These are phyloP conservation scores for Coccomyxa sp. DNA, from an alignment of 139 green algal genomes.

Conservation along the genomic window DNA sequence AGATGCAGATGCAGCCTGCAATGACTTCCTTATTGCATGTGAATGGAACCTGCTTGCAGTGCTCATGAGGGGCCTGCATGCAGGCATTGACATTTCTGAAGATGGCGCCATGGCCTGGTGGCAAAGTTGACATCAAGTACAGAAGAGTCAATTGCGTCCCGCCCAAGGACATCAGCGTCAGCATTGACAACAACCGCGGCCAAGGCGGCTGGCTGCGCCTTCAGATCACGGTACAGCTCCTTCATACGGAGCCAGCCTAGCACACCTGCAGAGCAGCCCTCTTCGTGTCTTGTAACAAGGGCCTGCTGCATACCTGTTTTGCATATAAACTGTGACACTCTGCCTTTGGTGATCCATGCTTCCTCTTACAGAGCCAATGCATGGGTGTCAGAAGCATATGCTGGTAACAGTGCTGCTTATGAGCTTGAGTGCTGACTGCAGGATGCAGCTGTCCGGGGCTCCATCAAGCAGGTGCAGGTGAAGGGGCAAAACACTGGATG, in stretches of 20 bases:
- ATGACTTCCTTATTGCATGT: not conserved
- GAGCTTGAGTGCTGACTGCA: not conserved
- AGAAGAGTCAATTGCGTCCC: constrained; percentile 33
- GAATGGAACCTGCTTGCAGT: not conserved
- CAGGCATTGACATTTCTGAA: constrained; percentile 38
- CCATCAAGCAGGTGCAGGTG: constrained; percentile 29
- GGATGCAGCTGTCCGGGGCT: constrained; percentile 19
- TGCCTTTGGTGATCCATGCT: not conserved
- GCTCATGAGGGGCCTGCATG: not conserved
- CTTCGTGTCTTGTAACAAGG: not conserved
- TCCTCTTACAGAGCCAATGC: not conserved
- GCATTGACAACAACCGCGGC: constrained; percentile 31
- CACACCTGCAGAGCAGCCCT: not conserved
- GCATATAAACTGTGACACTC: not conserved
- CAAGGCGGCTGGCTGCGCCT: constrained; percentile 40
- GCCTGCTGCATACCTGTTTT: not conserved
- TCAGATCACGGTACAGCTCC: not conserved
- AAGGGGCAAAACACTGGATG: constrained; percentile 20
- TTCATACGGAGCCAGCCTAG: no score
- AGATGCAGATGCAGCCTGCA: not conserved
- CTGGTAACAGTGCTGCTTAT: not conserved
- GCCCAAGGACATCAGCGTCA: constrained; percentile 23
- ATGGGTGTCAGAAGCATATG: not conserved
- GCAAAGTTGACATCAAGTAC: constrained; percentile 25
- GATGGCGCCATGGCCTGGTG: constrained; percentile 22